Percentiles rank a stretch among this genome's conserved stretches.
Evolutionary conservation across 1,139 yeast species (phyloP).

Genomic region (Pichia sp.): DNA sequence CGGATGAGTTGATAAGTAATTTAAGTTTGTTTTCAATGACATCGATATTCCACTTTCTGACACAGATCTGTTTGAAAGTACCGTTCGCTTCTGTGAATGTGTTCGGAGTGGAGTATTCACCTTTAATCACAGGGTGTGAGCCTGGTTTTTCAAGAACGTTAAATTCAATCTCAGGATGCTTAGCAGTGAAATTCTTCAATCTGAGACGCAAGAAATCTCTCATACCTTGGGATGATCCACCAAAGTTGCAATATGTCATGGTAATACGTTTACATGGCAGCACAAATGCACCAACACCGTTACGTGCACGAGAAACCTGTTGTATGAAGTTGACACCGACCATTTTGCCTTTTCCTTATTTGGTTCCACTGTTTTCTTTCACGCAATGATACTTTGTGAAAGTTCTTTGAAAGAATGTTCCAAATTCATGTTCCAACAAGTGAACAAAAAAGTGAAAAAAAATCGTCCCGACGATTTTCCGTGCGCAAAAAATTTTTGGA

Average conservation of each 20-base stretch:
- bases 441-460: too few relatives aligned
- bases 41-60: slow-evolving; percentile 47
- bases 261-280: slow-evolving; percentile 67
- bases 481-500: too few relatives aligned
- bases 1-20: slow-evolving; percentile 49
- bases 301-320: slow-evolving; percentile 52
- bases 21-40: slow-evolving; percentile 47
- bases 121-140: slow-evolving; percentile 65
- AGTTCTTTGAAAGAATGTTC: too few relatives aligned
- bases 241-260: slow-evolving; percentile 85
- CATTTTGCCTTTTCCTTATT: slow-evolving; percentile 11
- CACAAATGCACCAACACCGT: slow-evolving; percentile 77
- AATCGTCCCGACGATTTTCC: too few relatives aligned
- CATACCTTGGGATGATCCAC: slow-evolving; percentile 87
- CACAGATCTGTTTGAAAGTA: slow-evolving; percentile 39
- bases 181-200: slow-evolving; percentile 48
- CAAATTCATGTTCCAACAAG: too few relatives aligned
- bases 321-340: slow-evolving; percentile 39
- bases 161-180: slow-evolving; percentile 62
- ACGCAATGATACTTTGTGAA: too few relatives aligned
- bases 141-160: slow-evolving; percentile 65
- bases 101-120: slow-evolving; percentile 40
- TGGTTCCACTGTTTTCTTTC: not conserved
- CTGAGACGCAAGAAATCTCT: slow-evolving; percentile 55
- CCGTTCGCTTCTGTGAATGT: slow-evolving; percentile 15